Evolutionary conservation across 2,329 filamentous ascomycete species (phyloP), one percentile per base, ranked within the genome.

Genomic region (Zopfia rhizophila): DNA sequence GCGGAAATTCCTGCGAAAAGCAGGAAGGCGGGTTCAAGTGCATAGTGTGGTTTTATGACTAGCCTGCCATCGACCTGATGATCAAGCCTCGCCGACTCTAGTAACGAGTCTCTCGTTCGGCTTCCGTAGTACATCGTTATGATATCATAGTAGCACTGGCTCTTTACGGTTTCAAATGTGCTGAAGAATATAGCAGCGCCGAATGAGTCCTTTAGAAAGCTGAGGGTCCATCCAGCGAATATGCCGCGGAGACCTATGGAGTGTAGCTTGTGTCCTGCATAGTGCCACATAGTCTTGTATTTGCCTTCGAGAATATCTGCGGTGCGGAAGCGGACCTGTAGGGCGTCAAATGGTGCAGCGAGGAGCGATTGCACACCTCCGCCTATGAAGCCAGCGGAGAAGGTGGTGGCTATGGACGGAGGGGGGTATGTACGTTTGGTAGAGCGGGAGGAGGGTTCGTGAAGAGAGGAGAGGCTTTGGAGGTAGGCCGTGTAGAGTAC

Each of bases 401-500:
- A 89, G 2, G 87, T 89, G 25, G 86, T 79, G 0, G 63, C 60
- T 0, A 83, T 81, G 0, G 81, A 75, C 0, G 88, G 86, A 2
- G 88, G 88, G 1, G 88, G 89, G 58, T 88, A 90, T 3, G 87
- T 82, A 5, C 87, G 79, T 63, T 84, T 87, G 17, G 78, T 75
- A 5, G 81, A 75, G 49, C 80, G 73, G 0, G 81, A 78, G 47
- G 85, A 87, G 25, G 87, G 86, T 50, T 86, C 82, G 56, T 91
- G 86, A 3, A 91, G 76, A 1, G 65, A 71, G 12, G 82, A 86
- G 2, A 92, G 78, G 27, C 85, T 83, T 51, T 89, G 86, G 13
- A 91, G 79, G 61, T 92, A 92, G 56, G 82, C 84, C 1, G 88
- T 90, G 69, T 91, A 92, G 12, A 91, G 74, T 3, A 91, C 82